Evolutionary conservation across 2,329 filamentous ascomycete genomes (phyloP), one percentile per base, ranked within the genome.

Genomic region (Fusarium sp.): DNA sequence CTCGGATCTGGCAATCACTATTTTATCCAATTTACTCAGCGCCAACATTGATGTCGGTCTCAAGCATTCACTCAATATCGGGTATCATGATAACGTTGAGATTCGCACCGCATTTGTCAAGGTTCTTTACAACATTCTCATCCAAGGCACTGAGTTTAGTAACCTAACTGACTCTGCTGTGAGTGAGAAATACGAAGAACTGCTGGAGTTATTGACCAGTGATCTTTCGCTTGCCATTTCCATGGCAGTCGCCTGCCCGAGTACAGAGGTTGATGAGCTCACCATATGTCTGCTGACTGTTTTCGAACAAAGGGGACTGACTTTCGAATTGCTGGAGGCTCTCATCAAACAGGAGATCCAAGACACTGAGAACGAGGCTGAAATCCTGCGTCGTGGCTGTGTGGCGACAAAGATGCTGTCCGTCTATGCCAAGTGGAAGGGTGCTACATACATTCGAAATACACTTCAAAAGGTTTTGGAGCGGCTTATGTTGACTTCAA

Each of bases 341-440:
- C 80, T 92, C 16, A 90, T 92, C 64, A 88, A 90, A 70, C 88
- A 91, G 71, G 90, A 92, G 73, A 86, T 92, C 48, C 86, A 90
- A 65, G 88, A 90, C 53, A 91, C 89, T 84, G 90, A 91, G 75
- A 91, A 89, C 56, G 90, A 91, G 74, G 85, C 89, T 3, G 90
- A 92, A 72, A 83, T 92, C 23, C 78, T 92, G 13, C 84, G 90
- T n/a, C 83, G 89, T 51, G 90, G 90, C 31, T 91, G 89, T 69
- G 89, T 92, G 3, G 88, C 89, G n/a, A 91, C 90, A 3, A 92
- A 91, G 75, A 90, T 91, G 85, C 82, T 92, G 4, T 91, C 90
- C 1, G 84, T 91, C 10, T 92, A 91, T 71, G 89, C 89, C 7
- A 91, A 90, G 74, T 92, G 90, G 90, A 91, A 91, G 78, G 90